Evolutionary conservation across 2,329 filamentous ascomycete genomes (phyloP).

Genomic region (Pyricularia sp.): DNA sequence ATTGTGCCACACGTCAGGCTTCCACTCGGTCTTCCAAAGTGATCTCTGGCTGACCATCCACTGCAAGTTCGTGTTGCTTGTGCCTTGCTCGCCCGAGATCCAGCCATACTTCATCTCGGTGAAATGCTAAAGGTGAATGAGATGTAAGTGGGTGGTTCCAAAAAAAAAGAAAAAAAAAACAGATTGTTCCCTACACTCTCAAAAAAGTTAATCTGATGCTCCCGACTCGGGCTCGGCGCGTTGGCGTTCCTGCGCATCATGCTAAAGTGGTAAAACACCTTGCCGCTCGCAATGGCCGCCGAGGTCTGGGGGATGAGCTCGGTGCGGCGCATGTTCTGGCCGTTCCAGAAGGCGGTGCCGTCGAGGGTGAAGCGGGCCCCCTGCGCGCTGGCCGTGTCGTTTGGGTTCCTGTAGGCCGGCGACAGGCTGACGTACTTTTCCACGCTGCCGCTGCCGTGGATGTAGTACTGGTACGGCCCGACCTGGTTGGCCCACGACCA

Average conservation of each 20-base stretch:
- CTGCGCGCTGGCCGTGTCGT: constrained; percentile 45
- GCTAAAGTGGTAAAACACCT: constrained; percentile 60
- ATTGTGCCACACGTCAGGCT: constrained; percentile 58
- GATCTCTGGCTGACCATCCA: constrained; percentile 50
- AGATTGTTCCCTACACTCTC: constrained; percentile 28
- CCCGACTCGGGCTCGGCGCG: constrained; percentile 44
- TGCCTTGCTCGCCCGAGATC: constrained; percentile 33
- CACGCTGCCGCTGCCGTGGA: constrained; percentile 47
- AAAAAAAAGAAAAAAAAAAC: neutral
- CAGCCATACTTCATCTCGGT: constrained; percentile 61
- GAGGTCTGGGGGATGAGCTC: constrained; percentile 61
- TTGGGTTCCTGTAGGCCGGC: constrained; percentile 49
- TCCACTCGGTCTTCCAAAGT: constrained; percentile 50
- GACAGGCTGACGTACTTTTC: constrained; percentile 50
- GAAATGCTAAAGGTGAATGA: constrained; percentile 35
- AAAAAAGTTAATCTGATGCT: constrained; percentile 43
- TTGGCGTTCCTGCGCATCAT: constrained; percentile 47
- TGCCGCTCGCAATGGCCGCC: constrained; percentile 51
- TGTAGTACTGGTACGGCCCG: constrained; percentile 63
- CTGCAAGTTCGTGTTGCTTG: constrained; percentile 40
- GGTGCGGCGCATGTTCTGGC: constrained; percentile 57
- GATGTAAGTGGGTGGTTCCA: neutral
- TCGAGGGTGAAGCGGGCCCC: constrained; percentile 57
- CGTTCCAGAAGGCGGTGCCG: constrained; percentile 55
- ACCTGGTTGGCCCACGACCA: constrained; percentile 59